Evolutionary conservation across 441 rosid genomes (phyloP), one percentile per base, ranked within the genome.

Genomic region (Isatis lusitanica): DNA sequence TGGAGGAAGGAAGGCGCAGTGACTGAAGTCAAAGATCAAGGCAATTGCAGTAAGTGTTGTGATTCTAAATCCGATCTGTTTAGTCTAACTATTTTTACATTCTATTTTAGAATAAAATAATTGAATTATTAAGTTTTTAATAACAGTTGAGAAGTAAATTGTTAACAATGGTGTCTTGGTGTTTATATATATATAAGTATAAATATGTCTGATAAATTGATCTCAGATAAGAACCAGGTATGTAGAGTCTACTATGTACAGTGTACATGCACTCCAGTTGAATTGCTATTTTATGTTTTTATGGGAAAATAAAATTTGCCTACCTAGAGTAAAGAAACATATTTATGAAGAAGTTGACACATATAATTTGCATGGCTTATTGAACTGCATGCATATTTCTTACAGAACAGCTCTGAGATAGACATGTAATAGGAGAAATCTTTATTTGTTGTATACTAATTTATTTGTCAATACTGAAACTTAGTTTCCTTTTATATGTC

Each of bases 1-100:
- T 80, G 84, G 84, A 81, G 84, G 63, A 62, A 35, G 8, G 68
- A 78, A 57, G 84, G 84, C 0, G 82, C 84, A 4, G 81, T 83
- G 11, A 79, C 55, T 62, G 68, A 56, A 38, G 74, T 83, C 60
- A 83, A 83, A 76, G 79, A 76, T 50, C 86, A 80, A 72, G 81
- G 83, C 60, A 66, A 55, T 39, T 83, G 85, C 53, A 80, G 85
- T 80, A 68, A 65, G 83, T 60, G 1, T 43, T n/a, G 17, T 43
- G 17, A 43, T 13, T 5, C 13, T 42, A 42, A 5, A 42, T 13
- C 3, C 47, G 16, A 7, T 39, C 43, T 39, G 43, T 39, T 10
- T 39, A 39, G 12, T 39, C 43, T 39, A 39, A 39, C 13, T 39
- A 39, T 39, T 39, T 39, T 39, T 39, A 44, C 9, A 16, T 44